Evolutionary conservation across 2,329 filamentous ascomycete species (phyloP).

Genomic region (Beauveria medogensis): DNA sequence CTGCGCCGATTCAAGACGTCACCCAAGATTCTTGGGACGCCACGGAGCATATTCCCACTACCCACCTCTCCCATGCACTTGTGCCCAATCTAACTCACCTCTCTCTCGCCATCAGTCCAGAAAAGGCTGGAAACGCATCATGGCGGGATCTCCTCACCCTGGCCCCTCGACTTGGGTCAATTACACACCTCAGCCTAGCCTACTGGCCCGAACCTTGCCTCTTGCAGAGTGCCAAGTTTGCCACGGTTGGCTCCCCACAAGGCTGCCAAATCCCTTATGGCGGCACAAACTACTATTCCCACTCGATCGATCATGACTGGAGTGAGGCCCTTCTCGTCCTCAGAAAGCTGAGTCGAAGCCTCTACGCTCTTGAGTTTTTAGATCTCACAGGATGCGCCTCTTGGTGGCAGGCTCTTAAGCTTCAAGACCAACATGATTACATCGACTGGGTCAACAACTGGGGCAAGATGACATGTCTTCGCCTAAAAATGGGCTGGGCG

Average conservation of each 20-base stretch:
- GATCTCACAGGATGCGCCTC: constrained; percentile 51
- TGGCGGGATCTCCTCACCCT: constrained; percentile 52
- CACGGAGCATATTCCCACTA: constrained; percentile 19
- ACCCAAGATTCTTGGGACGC: constrained; percentile 48
- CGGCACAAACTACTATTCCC: constrained; percentile 49
- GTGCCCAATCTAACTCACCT: constrained; percentile 53
- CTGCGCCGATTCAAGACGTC: constrained; percentile 17
- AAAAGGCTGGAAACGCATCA: constrained; percentile 29
- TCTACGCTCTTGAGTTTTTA: constrained; percentile 53
- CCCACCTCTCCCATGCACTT: constrained; percentile 28
- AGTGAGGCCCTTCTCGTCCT: constrained; percentile 49
- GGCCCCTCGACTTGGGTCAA: constrained; percentile 40
- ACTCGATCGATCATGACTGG: constrained; percentile 51
- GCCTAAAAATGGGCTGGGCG: constrained; percentile 37
- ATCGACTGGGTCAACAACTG: constrained; percentile 48
- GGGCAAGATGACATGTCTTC: constrained; percentile 42
- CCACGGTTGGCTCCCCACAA: constrained; percentile 37
- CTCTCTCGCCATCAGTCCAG: constrained; percentile 44
- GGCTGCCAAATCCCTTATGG: constrained; percentile 42
- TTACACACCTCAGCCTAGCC: constrained; percentile 55
- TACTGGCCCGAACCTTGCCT: constrained; percentile 54
- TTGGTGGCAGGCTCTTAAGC: constrained; percentile 45
- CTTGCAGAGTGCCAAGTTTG: constrained; percentile 44
- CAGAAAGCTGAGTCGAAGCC: constrained; percentile 41
- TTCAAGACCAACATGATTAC: constrained; percentile 33